These are phyloP conservation scores for Didymella exigua DNA, from an alignment of 2,329 filamentous ascomycete genomes.

Conservation along the genomic window DNA sequence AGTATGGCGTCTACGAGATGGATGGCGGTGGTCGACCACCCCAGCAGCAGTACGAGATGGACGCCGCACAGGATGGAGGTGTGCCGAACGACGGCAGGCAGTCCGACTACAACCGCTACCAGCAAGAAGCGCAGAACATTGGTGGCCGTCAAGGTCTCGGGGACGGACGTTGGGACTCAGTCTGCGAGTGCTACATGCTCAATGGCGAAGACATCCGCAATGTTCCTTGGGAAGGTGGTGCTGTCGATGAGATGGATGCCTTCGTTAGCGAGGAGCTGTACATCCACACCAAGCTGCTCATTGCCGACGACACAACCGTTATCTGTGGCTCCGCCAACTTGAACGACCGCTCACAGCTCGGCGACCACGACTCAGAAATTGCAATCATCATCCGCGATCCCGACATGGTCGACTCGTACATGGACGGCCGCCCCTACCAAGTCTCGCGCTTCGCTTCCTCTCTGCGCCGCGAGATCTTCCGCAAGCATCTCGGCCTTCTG, in stretches of 20 bases:
- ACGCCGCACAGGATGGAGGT: constrained; percentile 27
- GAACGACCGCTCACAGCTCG: constrained; percentile 77
- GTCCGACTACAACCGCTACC: constrained; percentile 70
- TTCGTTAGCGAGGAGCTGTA: constrained; percentile 69
- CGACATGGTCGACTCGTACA: constrained; percentile 69
- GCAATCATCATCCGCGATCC: constrained; percentile 87
- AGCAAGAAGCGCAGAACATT: constrained; percentile 67
- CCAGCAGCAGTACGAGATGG: constrained; percentile 30
- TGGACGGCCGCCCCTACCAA: constrained; percentile 74
- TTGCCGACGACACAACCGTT: constrained; percentile 80
- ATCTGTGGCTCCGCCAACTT: constrained; percentile 80
- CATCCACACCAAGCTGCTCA: constrained; percentile 72
- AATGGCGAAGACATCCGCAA: constrained; percentile 71
- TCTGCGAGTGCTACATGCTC: constrained; percentile 84
- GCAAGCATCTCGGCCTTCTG: constrained; percentile 87
- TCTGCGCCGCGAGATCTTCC: constrained; percentile 83
- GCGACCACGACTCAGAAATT: constrained; percentile 84
- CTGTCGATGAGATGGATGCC: constrained; percentile 63
- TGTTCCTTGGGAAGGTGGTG: constrained; percentile 64
- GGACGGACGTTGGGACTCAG: constrained; percentile 71
- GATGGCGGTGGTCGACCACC: constrained; percentile 27
- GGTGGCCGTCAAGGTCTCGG: constrained; percentile 53
- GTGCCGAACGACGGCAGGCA: constrained; percentile 27
- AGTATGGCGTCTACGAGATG: constrained; percentile 47
- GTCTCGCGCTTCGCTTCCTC: constrained; percentile 79